Base-by-base conservation (phyloP, 2,329 filamentous ascomycete genomes). In the Monosporascus ibericus region DNA sequence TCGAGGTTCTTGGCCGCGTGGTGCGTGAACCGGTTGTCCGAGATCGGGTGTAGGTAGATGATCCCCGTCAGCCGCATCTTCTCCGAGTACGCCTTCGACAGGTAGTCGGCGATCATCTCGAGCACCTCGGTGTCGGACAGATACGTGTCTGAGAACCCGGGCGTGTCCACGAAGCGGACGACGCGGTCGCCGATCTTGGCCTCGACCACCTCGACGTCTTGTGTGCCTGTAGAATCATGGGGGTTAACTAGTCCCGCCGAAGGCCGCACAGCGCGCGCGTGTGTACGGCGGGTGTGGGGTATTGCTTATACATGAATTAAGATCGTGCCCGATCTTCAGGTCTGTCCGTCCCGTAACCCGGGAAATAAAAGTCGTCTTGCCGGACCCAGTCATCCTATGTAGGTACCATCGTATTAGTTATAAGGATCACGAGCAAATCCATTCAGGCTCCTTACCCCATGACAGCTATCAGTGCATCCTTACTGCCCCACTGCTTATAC, bases 1-100 rank as follows among this genome's bases (percentile, higher is more conserved):
- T 67, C 56, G 1, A 78, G 58, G 53, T 75, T 76, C 42, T 68
- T 65, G 17, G 67, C 62, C 36, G 65, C 62, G 24, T 70, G 69
- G 48, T 72, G 68, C 5, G 63, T 61, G 60, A 77, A 66, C 15
- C 74, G 66, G n/a, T 59, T 65, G 47, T 75, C 69, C 0, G 65
- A 68, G 55, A 78, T 77, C 1, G 67, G 65, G 48, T 76, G 74
- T 7, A 78, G 58, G 58, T 77, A 77, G 27, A 78, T 68, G 48
- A 78, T 70, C 1, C 75, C 75, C 5, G 63, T 63, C 3, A 76
- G 65, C 38, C 64, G 64, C 48, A 68, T 61, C 17, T 67, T 44
- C 17, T 65, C 52, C 18, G 56, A 58, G 51, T 70, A 72, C 1
- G 65, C 61, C 0, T 51, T 51, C 1, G 61, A 64, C 2, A 76